These are phyloP conservation scores for Vitis hybrid DNA, from an alignment of 177 flowering plant genomes.

Conservation along the genomic window DNA sequence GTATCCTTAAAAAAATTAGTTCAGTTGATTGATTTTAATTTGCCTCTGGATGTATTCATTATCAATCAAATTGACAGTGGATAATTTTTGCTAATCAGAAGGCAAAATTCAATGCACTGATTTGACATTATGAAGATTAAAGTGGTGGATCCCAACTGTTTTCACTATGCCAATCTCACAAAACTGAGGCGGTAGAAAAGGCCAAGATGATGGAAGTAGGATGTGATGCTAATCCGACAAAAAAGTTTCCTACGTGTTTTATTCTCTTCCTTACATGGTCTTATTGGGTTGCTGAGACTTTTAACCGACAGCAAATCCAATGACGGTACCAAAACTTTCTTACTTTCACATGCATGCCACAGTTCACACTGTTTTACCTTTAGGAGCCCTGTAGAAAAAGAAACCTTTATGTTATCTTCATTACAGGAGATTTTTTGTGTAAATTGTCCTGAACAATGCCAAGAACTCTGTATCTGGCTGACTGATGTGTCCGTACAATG, in stretches of 20 bases:
- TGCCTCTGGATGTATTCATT: no score
- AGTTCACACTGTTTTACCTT: slow-evolving; percentile 2
- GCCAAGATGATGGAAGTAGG: no score
- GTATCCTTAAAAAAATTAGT: no score
- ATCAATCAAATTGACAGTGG: no score
- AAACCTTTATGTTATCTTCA: neutral
- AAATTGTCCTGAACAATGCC: slow-evolving; percentile 36
- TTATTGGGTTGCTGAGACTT: slow-evolving; percentile 4
- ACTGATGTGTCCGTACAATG: slow-evolving; percentile 28
- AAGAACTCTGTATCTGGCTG: slow-evolving; percentile 27
- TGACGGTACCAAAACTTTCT: slow-evolving; percentile 16
- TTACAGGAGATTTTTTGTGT: slow-evolving; percentile 6
- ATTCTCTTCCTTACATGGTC: neutral
- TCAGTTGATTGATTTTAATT: no score
- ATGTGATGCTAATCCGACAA: no score
- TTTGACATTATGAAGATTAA: no score
- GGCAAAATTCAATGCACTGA: no score
- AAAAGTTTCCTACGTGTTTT: neutral
- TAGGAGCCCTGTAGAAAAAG: slow-evolving; percentile 1
- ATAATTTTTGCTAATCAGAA: no score
- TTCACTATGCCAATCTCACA: no score
- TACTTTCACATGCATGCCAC: slow-evolving; percentile 23
- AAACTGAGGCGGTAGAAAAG: no score
- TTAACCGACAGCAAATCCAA: slow-evolving; percentile 4
- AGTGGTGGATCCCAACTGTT: no score